phyloP scores from a whole-genome alignment of 2,329 filamentous ascomycete genomes.

The Talaromyces funiculosus region DNA sequence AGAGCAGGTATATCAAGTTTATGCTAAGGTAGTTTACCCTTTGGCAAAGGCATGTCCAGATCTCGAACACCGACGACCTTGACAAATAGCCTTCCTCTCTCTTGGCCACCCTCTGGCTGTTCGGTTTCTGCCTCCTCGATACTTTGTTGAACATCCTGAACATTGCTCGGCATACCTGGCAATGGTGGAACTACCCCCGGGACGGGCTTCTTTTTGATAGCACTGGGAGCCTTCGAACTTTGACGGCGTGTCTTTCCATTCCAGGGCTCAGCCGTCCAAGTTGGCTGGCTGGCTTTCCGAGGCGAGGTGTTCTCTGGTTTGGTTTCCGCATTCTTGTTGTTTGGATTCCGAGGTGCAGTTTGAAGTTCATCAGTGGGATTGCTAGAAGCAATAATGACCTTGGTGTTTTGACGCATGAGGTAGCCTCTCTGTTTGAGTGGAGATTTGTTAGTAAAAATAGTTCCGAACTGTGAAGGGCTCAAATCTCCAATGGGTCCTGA shows the following conservation, averaged over 20 bases:
- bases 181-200: slow-evolving; percentile 70
- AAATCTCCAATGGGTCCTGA: slow-evolving; percentile 23
- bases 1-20: neutral
- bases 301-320: slow-evolving; percentile 64
- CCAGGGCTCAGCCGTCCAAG: slow-evolving; percentile 97
- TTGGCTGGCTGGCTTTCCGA: slow-evolving; percentile 76
- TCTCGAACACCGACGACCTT: slow-evolving; percentile 99
- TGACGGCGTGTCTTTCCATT: slow-evolving; percentile 70
- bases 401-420: slow-evolving; percentile 97
- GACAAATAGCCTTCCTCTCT: slow-evolving; percentile 87
- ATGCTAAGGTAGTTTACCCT: slow-evolving; percentile 58
- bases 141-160: slow-evolving; percentile 56
- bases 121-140: slow-evolving; percentile 64
- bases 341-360: slow-evolving; percentile 20
- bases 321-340: slow-evolving; percentile 38
- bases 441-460: slow-evolving; percentile 54
- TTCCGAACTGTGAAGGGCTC: slow-evolving; percentile 26
- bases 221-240: slow-evolving; percentile 54
- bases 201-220: slow-evolving; percentile 55
- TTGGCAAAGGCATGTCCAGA: slow-evolving; percentile 81
- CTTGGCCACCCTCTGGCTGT: slow-evolving; percentile 68
- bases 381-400: slow-evolving; percentile 85
- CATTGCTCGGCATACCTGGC: slow-evolving; percentile 81
- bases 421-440: slow-evolving; percentile 78
- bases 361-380: slow-evolving; percentile 54